Conservation (phyloP, 2,329 filamentous ascomycete genomes). For the Cladobotryum protrusum region DNA sequence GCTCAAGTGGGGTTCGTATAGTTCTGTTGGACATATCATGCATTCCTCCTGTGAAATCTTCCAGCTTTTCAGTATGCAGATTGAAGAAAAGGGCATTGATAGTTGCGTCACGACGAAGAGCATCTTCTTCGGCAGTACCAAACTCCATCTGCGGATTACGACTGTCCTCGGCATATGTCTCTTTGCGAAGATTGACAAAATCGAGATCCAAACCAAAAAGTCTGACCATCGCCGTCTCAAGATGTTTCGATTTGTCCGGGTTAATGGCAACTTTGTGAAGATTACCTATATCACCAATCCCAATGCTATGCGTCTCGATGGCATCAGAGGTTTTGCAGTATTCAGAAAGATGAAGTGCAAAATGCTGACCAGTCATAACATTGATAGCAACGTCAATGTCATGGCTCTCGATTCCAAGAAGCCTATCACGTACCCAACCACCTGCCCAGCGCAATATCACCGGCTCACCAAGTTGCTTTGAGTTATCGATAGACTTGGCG, state of each 20-base stretch:
- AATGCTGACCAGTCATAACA: conserved; percentile 73
- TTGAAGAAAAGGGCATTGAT: conserved; percentile 98
- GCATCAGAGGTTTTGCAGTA: conserved; percentile 59
- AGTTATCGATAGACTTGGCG: conserved; percentile 54
- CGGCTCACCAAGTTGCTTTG: conserved; percentile 44
- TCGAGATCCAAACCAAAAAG: conserved; percentile 86
- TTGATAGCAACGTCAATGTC: conserved; percentile 86
- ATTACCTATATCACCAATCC: conserved; percentile 57
- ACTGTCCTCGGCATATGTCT: conserved; percentile 83
- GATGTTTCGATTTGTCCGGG: conserved; percentile 92
- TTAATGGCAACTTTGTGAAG: conserved; percentile 88
- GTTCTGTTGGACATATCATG: conserved; percentile 65
- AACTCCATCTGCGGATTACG: conserved; percentile 91
- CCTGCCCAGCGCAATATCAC: conserved; percentile 71
- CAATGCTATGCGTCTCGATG: conserved; percentile 54
- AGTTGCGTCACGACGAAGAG: conserved; percentile 81
- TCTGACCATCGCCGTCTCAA: conserved; percentile 83
- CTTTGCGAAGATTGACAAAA: conserved; percentile 88
- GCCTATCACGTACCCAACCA: conserved; percentile 82
- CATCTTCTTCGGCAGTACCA: conserved; percentile 86
- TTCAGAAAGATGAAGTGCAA: conserved; percentile 62
- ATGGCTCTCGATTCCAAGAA: conserved; percentile 64
- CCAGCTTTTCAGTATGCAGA: conserved; percentile 67
- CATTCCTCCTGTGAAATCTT: conserved; percentile 80
- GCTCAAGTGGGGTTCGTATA: conserved; percentile 80